Evolutionary conservation across 108 stramenopile genomes (phyloP).

Genomic region (Pseudonitzschia pungens): DNA sequence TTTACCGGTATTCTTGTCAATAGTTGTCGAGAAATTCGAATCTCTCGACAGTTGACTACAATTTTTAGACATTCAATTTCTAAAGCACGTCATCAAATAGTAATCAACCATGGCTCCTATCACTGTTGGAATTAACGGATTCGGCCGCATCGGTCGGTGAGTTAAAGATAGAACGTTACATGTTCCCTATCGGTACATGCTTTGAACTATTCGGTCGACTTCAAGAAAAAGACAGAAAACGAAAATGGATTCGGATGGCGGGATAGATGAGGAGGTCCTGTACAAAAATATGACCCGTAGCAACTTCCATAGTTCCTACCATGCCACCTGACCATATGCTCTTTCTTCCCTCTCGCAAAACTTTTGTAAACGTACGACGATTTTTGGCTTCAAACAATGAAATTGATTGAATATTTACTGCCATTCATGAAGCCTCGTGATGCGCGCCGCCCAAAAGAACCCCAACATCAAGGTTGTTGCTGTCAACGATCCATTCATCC

Average conservation of each 20-base stretch:
- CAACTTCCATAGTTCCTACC: no score
- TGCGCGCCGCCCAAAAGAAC: conserved; percentile 91
- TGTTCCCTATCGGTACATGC: no score
- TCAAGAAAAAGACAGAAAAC: no score
- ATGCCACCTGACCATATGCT: no score
- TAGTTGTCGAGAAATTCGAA: background rate
- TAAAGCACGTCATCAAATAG: conserved; percentile 11
- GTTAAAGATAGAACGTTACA: conserved; percentile 19
- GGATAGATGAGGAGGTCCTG: background rate
- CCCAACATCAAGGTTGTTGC: conserved; percentile 92
- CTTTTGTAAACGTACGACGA: no score
- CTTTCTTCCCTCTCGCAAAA: no score
- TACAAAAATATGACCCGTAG: no score
- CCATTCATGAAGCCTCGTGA: conserved; percentile 66
- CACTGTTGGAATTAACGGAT: conserved; percentile 96
- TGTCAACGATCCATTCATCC: conserved; percentile 96
- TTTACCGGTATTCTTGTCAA: background rate
- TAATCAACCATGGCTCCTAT: conserved; percentile 54
- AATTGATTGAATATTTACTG: background rate
- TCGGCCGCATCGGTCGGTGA: conserved; percentile 98
- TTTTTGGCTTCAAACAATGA: no score
- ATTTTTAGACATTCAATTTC: conserved; percentile 9
- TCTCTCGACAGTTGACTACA: background rate
- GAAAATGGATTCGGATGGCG: background rate
- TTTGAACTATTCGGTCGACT: no score